These are phyloP conservation scores for Fusarium foetens DNA, from an alignment of 2,329 filamentous ascomycete genomes.

Conservation along the genomic window DNA sequence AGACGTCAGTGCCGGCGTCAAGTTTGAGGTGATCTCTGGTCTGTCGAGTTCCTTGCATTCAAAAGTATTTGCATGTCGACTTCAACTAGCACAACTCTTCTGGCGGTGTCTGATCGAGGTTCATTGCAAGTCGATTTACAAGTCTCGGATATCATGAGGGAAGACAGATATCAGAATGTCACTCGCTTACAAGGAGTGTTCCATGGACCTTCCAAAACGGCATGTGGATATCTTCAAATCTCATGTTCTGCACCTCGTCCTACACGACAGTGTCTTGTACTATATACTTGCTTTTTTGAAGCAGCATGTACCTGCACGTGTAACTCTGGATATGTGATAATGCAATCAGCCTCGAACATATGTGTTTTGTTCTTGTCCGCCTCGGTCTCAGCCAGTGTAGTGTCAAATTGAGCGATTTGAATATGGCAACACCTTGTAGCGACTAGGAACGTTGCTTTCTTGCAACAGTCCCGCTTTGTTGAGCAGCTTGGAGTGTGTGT, in stretches of 20 bases:
- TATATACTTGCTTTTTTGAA: conserved; percentile 13
- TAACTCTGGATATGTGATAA: conserved; percentile 25
- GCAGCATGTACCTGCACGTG: neutral
- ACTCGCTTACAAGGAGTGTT: conserved; percentile 11
- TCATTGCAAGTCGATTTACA: conserved; percentile 14
- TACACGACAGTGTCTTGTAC: conserved; percentile 14
- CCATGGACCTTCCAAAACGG: conserved; percentile 17
- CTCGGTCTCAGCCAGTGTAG: conserved; percentile 18
- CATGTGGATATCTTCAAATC: conserved; percentile 22
- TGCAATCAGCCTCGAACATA: conserved; percentile 19
- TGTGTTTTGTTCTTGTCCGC: conserved; percentile 16
- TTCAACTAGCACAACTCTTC: neutral
- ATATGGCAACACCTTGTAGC: conserved; percentile 14
- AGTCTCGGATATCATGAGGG: conserved; percentile 13
- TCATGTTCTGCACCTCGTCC: neutral
- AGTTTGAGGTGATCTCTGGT: neutral
- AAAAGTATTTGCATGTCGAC: neutral
- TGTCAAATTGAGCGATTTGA: conserved; percentile 32
- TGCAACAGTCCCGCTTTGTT: conserved; percentile 2
- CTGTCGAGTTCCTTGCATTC: conserved; percentile 3
- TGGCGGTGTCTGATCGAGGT: conserved; percentile 15
- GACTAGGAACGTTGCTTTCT: conserved; percentile 17
- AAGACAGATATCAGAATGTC: conserved; percentile 1
- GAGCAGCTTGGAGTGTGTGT: neutral
- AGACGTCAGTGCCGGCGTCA: conserved; percentile 31